Base-by-base conservation (phyloP, 164 flowering plant species). In the Protea cynaroides region DNA sequence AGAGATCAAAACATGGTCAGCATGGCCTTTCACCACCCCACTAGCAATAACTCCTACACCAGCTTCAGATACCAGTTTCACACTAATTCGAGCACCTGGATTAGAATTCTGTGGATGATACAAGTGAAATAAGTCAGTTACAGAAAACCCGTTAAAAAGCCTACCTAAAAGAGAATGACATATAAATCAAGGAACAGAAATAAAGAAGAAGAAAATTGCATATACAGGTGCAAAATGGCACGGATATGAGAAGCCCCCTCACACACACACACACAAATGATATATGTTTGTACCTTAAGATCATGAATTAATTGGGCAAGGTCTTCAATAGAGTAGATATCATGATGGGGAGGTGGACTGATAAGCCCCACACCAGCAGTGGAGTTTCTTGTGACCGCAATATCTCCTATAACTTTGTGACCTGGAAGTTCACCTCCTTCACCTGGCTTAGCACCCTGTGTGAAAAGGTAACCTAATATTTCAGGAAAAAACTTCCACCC, bases 391-490 rank as follows among this genome's bases (percentile, higher is more conserved):
- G 99, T 95, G 9, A 88, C 79, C 8, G 99, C 99, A 79, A 95
- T 95, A 62, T 95, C 99, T 59, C 97, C 99, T 51, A 92, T 84
- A 51, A 95, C 99, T 75, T 95, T 95, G 70, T 95, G 99, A 9
- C 99, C 99, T 51, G 99, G 99, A 69, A 95, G 96, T 76, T 95
- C 99, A 73, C 99, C 99, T 56, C 99, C 99, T 81, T 95, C 99
- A 73, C 99, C 99, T 62, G 99, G 99, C 76, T 95, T 95, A 19
- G 99, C 99, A n/a, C 99, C 99, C 99, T 94, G 80, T 53, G 55
- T 56, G 58, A 58, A 57, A 73, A 61, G n/a, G 44, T 65, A 69
- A 17, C 47, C 34, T 4, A 56, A 40, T 40, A 40, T 53, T 40
- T 72, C 62, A 73, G 34, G 34, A 34, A 19, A 56, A 14, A 62